Evolutionary conservation across 2,329 filamentous ascomycete species (phyloP), one percentile per base, ranked within the genome.

Genomic region (Kalaharituber pfeilii): DNA sequence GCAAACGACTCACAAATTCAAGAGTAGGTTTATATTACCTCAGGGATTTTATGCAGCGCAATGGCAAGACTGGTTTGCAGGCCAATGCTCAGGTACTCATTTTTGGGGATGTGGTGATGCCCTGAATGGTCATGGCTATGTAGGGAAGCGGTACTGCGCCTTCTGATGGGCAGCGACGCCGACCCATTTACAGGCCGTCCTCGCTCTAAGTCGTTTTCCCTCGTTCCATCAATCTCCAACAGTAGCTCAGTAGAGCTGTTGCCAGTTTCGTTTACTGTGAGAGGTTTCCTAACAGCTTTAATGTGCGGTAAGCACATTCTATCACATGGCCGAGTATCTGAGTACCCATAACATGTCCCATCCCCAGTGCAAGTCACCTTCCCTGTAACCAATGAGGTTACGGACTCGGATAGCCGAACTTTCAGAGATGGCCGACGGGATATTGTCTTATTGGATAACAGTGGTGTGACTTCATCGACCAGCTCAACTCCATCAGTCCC

Each of bases 21-120:
- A 26, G 22, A 27, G 22, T 9, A 13, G n/a, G n/a, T n/a, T n/a
- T n/a, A n/a, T n/a, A n/a, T 6, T 56, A 56, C 79, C 67, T 82
- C 91, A 1, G 91, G 91, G 30, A 96, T 82, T 67, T 98, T 98
- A 72, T 98, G 91, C 1, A 98, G 73, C 6, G 89, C 87, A 59
- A 98, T 96, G 5, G 91, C 91, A 51, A 95, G 81, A 15, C 86
- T 89, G 0, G 91, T 96, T 68, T 98, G 91, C 0, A 98, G 77
- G n/a, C 91, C 88, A 57, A 96, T 91, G 52, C 85, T 85, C 58
- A 96, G 73, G 67, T 95, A 98, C 5, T 86, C 86, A 65, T 96
- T 96, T 58, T 85, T 81, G 0, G 89, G 86, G 2, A 96, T 89
- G 67, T 98, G 91, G 68, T 98, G 89, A 65, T 98, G 89, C 65